Evolutionary conservation across 352 stramenopile genomes (phyloP), one percentile per base, ranked within the genome.

Genomic region (Phytophthora pinifolia): DNA sequence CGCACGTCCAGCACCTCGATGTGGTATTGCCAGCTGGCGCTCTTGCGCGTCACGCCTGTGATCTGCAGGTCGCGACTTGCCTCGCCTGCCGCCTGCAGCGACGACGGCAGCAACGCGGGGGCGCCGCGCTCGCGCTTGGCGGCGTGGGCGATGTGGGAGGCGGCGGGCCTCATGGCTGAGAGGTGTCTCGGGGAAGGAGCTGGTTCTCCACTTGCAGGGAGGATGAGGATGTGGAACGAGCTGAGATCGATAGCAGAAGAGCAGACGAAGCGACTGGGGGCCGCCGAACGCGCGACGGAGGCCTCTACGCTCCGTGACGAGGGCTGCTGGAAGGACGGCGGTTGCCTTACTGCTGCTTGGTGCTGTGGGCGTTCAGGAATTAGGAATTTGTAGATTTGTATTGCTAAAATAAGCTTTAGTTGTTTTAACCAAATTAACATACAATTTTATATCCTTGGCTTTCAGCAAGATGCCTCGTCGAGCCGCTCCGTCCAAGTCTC

Each of bases 1-100:
- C 81, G 78, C 20, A 84, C 72, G 60, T 91, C 79, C 37, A 91
- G 73, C 59, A 87, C 76, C 36, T 91, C 79, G 58, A 91, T 83
- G 67, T 91, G 81, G 63, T 91, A 91, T 50, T 86, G 72, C 81
- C 81, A 91, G 30, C 74, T 87, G 30, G 67, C 27, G 34, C 70
- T 76, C 46, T 76, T 77, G 29, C 85, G 85, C 29, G 76, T 85
- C 38, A 83, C 81, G 39, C 81, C 81, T 0, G 79, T 89, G 62
- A 91, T 88, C 53, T 82, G 73, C 58, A 91, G 33, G 46, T 91
- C 81, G 15, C 79, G 74, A 49, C 76, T 76, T 30, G 64, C 47
- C 37, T 71, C 53, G 12, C 60, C 46, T 41, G 44, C 54, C 20
- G 52, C 15, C 25, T 58, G 59, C 18, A 36, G 32, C 9, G 56